phyloP scores from a whole-genome alignment of 2,329 filamentous ascomycete species.

The Amesomyces nigricolor region DNA sequence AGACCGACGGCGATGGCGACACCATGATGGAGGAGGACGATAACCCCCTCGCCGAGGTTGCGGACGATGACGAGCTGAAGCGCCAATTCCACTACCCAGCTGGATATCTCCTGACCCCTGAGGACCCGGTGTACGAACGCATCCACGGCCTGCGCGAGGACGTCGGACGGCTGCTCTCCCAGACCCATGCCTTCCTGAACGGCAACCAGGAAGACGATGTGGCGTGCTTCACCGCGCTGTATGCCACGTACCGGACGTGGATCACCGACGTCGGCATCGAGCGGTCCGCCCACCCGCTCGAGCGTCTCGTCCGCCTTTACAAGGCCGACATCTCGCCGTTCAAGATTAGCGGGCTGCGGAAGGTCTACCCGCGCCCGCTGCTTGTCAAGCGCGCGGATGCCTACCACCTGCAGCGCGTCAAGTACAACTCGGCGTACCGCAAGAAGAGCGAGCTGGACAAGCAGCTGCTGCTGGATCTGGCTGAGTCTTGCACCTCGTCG shows the following conservation, averaged over 20 bases:
- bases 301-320: slow-evolving; percentile 78
- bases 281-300: slow-evolving; percentile 85
- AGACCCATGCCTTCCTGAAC: slow-evolving; percentile 77
- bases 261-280: slow-evolving; percentile 98
- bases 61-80: slow-evolving; percentile 75
- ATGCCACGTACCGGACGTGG: slow-evolving; percentile 89
- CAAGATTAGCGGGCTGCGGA: slow-evolving; percentile 87
- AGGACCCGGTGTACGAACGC: slow-evolving; percentile 59
- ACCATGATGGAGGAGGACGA: slow-evolving; percentile 43
- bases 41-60: slow-evolving; percentile 55
- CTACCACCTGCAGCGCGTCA: slow-evolving; percentile 88
- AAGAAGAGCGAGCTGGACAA: slow-evolving; percentile 90
- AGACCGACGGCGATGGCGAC: slow-evolving; percentile 48
- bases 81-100: slow-evolving; percentile 84
- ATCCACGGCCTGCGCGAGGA: slow-evolving; percentile 78
- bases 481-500: slow-evolving; percentile 80
- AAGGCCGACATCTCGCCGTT: slow-evolving; percentile 84
- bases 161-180: slow-evolving; percentile 73
- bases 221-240: slow-evolving; percentile 86
- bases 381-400: slow-evolving; percentile 88
- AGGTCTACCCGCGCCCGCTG: slow-evolving; percentile 87
- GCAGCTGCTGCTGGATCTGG: slow-evolving; percentile 74
- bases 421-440: slow-evolving; percentile 85
- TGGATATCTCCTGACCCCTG: slow-evolving; percentile 69
- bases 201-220: slow-evolving; percentile 91